Percentiles rank a stretch among this genome's conserved stretches.
These are phyloP conservation scores for Metschnikowia shivogae DNA, from an alignment of 805 yeast genomes.

Conservation along the genomic window DNA sequence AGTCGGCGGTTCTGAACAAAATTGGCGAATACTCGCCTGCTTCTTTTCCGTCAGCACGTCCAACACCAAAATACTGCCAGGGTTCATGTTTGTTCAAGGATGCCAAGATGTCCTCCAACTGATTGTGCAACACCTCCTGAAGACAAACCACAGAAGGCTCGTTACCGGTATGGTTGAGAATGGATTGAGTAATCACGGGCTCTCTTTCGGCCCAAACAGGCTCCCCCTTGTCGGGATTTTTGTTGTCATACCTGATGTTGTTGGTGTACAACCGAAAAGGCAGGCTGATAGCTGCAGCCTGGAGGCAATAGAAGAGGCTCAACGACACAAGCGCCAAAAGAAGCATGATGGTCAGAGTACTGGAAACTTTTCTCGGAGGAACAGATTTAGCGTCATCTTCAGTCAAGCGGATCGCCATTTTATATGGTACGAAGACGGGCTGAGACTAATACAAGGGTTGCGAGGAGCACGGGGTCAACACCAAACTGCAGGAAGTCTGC, in stretches of 20 bases:
- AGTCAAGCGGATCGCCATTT: neutral
- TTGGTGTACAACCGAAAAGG: slow-evolving; percentile 31
- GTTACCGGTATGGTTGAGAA: slow-evolving; percentile 33
- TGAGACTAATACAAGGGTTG: neutral
- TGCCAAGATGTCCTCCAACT: slow-evolving; percentile 29
- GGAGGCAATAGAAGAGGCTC: neutral
- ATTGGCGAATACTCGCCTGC: slow-evolving; percentile 29
- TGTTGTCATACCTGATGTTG: slow-evolving; percentile 44
- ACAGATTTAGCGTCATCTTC: neutral
- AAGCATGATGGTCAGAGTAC: neutral
- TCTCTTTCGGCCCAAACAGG: slow-evolving; percentile 43
- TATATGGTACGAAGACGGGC: neutral
- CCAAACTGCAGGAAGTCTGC: neutral
- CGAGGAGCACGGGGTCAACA: neutral
- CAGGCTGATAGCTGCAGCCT: neutral
- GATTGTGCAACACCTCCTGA: slow-evolving; percentile 37
- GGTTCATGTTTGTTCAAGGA: slow-evolving; percentile 20
- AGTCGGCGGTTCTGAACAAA: slow-evolving; percentile 28
- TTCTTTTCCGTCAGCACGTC: slow-evolving; percentile 14
- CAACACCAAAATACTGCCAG: slow-evolving; percentile 32
- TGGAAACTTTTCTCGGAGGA: neutral
- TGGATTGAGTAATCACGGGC: slow-evolving; percentile 34
- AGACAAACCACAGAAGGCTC: slow-evolving; percentile 36
- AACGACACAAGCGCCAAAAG: neutral
- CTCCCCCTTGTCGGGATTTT: slow-evolving; percentile 34